A percentile compares a stretch with the other conserved stretches of the same genome.
Evolutionary conservation across 2,329 filamentous ascomycete genomes (phyloP).

Genomic region (Rasamsonia emersonii): DNA sequence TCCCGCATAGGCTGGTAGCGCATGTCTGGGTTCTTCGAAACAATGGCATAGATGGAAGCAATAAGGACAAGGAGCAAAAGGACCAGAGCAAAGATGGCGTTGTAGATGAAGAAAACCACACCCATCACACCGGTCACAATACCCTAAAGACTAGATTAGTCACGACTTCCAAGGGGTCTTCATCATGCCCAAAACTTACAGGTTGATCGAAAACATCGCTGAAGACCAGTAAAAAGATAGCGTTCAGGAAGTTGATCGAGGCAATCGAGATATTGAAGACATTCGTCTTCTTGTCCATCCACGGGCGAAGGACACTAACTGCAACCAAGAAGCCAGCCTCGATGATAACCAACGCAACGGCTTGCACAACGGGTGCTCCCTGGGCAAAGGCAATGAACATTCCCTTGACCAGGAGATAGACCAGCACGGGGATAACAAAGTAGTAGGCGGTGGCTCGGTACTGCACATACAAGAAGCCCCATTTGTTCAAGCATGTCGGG

Average conservation of each 20-base stretch:
- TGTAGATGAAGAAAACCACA: conserved; percentile 79
- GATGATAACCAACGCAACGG: conserved; percentile 72
- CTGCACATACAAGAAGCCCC: conserved; percentile 96
- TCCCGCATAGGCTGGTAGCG: conserved; percentile 96
- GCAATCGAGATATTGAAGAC: conserved; percentile 91
- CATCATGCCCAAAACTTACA: conserved; percentile 33
- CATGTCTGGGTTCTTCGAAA: conserved; percentile 88
- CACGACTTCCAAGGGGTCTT: conserved; percentile 5
- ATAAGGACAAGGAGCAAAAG: conserved; percentile 75
- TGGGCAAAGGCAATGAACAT: conserved; percentile 84
- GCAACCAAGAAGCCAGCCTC: conserved; percentile 70
- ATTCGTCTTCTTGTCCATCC: conserved; percentile 99
- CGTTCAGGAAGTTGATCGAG: conserved; percentile 82
- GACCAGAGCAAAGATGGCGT: conserved; percentile 73
- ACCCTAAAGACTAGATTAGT: conserved; percentile 32
- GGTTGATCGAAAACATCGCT: conserved; percentile 79
- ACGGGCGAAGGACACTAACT: conserved; percentile 74
- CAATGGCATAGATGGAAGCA: conserved; percentile 68
- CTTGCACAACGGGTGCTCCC: conserved; percentile 60
- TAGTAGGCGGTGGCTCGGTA: conserved; percentile 95
- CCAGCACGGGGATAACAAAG: conserved; percentile 73
- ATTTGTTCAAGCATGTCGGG: conserved; percentile 88
- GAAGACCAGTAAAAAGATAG: conserved; percentile 83
- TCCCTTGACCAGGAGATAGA: conserved; percentile 75
- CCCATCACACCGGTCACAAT: conserved; percentile 83